These are phyloP conservation scores for Oenanthe javanica DNA, from an alignment of 140 eudicot genomes.

Conservation along the genomic window DNA sequence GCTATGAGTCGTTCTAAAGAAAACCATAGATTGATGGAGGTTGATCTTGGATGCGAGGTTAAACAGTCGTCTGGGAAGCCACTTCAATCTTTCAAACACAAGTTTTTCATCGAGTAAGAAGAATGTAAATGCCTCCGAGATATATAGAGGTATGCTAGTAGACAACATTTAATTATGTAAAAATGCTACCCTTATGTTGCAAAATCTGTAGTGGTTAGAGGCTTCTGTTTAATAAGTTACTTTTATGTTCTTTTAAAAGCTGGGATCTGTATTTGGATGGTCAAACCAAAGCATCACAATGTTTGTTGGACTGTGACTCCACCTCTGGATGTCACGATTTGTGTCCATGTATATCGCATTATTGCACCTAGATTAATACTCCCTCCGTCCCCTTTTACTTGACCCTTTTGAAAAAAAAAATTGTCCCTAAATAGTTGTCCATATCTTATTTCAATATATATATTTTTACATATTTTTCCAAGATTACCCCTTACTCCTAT, in stretches of 20 bases:
- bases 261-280: neutral
- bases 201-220: neutral
- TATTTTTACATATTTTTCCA: no score
- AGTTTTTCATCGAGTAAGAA: slow-evolving; percentile 78
- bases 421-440: no score
- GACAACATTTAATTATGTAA: neutral
- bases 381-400: no score
- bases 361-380: neutral
- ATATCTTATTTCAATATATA: no score
- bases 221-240: neutral
- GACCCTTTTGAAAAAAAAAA: no score
- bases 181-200: neutral
- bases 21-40: slow-evolving; percentile 81
- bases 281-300: neutral
- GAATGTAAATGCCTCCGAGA: neutral
- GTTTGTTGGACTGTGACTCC: neutral
- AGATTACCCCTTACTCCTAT: no score
- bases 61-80: slow-evolving; percentile 42
- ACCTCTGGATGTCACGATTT: neutral
- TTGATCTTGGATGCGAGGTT: slow-evolving; percentile 57
- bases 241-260: neutral
- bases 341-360: neutral
- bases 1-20: slow-evolving; percentile 79
- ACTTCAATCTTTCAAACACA: slow-evolving; percentile 41
- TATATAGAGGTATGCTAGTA: slow-evolving; percentile 1